Percentiles rank a stretch among this genome's conserved stretches.
Evolutionary conservation across 768 basidiomycete species (phyloP).

Genomic region (Xanthoconium purpureum): DNA sequence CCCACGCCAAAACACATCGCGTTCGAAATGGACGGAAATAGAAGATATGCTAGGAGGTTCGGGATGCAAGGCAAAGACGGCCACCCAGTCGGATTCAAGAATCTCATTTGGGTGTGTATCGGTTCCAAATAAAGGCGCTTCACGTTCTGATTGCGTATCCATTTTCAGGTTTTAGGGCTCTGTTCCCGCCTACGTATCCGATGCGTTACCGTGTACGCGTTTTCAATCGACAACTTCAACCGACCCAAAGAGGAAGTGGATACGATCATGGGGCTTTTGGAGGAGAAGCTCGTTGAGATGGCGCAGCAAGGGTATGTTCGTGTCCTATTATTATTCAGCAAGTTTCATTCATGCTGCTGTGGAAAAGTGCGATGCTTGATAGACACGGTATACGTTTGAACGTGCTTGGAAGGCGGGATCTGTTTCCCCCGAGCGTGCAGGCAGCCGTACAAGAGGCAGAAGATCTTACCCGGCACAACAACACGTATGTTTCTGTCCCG

Average conservation of each 20-base stretch:
- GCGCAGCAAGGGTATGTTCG: conserved; percentile 72
- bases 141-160: not conserved
- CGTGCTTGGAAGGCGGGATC: conserved; percentile 68
- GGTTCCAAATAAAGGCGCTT: not conserved
- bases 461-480: conserved; percentile 67
- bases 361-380: conserved; percentile 68
- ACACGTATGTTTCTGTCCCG: conserved; percentile 42
- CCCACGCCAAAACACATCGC: conserved; percentile 89
- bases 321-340: not conserved
- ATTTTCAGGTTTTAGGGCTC: conserved; percentile 70
- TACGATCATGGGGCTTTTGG: conserved; percentile 78
- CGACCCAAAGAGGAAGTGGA: conserved; percentile 82
- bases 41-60: conserved; percentile 75
- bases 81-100: conserved; percentile 79
- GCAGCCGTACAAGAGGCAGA: conserved; percentile 69
- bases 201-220: conserved; percentile 92
- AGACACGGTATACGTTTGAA: conserved; percentile 81
- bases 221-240: conserved; percentile 96
- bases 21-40: conserved; percentile 97
- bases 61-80: conserved; percentile 67
- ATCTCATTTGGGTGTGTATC: conserved; percentile 66
- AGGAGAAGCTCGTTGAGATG: conserved; percentile 73
- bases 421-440: conserved; percentile 75
- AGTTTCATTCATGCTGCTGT: not conserved
- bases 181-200: conserved; percentile 78